Evolutionary conservation across 2,329 filamentous ascomycete genomes (phyloP).

Genomic region (Parascedosporium putredinis): DNA sequence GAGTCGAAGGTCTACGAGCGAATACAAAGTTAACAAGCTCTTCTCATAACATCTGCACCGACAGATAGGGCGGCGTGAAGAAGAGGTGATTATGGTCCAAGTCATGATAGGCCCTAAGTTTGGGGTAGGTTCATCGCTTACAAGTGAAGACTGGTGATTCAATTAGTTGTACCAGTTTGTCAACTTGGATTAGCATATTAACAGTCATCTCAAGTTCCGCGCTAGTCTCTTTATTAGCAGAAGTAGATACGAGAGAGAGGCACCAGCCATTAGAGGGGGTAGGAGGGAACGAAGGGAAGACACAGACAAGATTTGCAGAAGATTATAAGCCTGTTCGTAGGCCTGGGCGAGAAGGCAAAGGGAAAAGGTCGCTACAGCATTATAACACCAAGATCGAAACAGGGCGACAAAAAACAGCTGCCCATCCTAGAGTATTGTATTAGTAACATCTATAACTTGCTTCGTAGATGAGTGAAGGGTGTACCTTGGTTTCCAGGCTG

Average conservation of each 20-base stretch:
- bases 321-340: conserved; percentile 94
- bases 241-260: too few species aligned
- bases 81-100: too few species aligned
- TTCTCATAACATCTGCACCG: too few species aligned
- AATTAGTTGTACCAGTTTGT: conserved; percentile 92
- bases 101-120: not conserved
- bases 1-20: conserved; percentile 65
- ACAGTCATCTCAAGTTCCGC: conserved; percentile 98
- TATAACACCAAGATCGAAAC: conserved; percentile 97
- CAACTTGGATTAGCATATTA: conserved; percentile 96
- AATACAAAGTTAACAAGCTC: too few species aligned
- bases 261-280: too few species aligned
- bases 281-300: not conserved
- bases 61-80: too few species aligned
- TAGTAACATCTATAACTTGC: not conserved
- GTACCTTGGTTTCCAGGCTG: conserved; percentile 76
- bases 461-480: not conserved
- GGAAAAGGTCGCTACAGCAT: conserved; percentile 94
- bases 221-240: conserved; percentile 42
- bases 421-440: conserved; percentile 52
- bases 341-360: conserved; percentile 91
- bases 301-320: conserved; percentile 84
- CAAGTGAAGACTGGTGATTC: conserved; percentile 98
- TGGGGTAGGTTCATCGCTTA: conserved; percentile 30
- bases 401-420: conserved; percentile 91